A percentile compares a stretch with the other conserved stretches of the same genome.
Evolutionary conservation across 2,329 filamentous ascomycete species (phyloP).

Genomic region (Verticillium isaacii): DNA sequence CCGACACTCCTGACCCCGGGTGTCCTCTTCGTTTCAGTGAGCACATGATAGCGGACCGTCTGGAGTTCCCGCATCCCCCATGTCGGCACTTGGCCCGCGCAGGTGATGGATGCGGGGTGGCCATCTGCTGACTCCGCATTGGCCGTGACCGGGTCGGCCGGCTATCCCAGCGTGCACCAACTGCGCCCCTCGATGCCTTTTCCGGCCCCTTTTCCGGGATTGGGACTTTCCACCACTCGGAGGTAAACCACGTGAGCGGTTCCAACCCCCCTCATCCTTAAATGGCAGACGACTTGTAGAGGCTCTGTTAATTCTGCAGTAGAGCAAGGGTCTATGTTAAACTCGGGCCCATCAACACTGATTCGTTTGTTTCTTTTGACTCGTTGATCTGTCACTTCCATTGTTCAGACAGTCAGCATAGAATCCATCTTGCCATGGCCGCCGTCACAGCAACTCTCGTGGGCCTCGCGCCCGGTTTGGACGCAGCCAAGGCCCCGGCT

Average conservation of each 20-base stretch:
- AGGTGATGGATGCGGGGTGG: neutral
- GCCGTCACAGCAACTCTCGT: slow-evolving; percentile 6
- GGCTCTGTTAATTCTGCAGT: neutral
- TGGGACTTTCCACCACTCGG: neutral
- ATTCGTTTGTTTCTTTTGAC: neutral
- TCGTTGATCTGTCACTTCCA: neutral
- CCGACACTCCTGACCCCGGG: neutral
- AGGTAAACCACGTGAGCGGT: neutral
- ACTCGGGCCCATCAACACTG: neutral
- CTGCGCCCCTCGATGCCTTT: neutral
- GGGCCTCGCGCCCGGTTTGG: slow-evolving; percentile 3
- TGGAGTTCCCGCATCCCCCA: neutral
- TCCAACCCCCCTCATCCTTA: neutral
- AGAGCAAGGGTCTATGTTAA: neutral
- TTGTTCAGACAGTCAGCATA: neutral
- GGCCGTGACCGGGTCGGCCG: neutral
- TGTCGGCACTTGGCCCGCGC: neutral
- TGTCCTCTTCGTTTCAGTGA: neutral
- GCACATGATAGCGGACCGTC: neutral
- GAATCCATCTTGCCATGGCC: slow-evolving; percentile 6
- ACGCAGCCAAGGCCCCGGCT: neutral
- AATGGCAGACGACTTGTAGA: neutral
- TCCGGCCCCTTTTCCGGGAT: neutral
- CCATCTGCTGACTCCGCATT: neutral
- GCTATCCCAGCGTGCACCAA: neutral